Base-by-base conservation (phyloP, 176 grass and related monocot species). In the Rhynchospora breviuscula region DNA sequence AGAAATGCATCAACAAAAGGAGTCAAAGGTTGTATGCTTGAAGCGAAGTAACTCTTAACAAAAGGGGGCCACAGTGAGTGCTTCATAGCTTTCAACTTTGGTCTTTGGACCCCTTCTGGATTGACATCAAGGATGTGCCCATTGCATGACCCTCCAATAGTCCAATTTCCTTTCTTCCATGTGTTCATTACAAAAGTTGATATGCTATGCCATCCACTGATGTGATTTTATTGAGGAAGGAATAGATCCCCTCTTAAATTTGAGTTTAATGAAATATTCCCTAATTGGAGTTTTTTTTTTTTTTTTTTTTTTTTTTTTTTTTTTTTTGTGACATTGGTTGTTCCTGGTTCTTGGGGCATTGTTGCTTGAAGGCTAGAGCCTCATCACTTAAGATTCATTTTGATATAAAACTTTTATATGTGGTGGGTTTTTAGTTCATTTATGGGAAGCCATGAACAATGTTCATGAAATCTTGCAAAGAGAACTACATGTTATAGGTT, bases 101-200 rank as follows among this genome's bases (percentile, higher is more conserved):
- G 52, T 60, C 53, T 79, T 60, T 79, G 25, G 52, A 79, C 22
- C 77, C 54, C 15, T 0, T 14, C 7, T 60, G 51, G 9, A 74
- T 73, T 40, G 15, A 60, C 26, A 44, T 62, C 56, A 13, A 14
- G 56, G 23, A 80, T 62, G 8, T 80, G 78, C 8, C 23, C 14
- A 52, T 52, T 75, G 12, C 47, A 13, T 51, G 10, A 75, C 4
- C 19, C 71, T 53, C 31, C 33, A 40, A 68, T 40, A 29, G 26
- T 29, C 26, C 4, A 4, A 40, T 53, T 75, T 76, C 47, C 10
- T 15, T 29, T 76, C 18, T 76, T 76, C 47, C 10, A 26, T 47
- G 29, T 76, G 47, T 53, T 80, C 31, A 5, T 63, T n/a, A 63
- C 56, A 59, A 63, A 79, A 79, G 77, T 60, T 61, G 53, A 79